Conservation (phyloP, 768 basidiomycete genomes). For the Mycena haematopus region DNA sequence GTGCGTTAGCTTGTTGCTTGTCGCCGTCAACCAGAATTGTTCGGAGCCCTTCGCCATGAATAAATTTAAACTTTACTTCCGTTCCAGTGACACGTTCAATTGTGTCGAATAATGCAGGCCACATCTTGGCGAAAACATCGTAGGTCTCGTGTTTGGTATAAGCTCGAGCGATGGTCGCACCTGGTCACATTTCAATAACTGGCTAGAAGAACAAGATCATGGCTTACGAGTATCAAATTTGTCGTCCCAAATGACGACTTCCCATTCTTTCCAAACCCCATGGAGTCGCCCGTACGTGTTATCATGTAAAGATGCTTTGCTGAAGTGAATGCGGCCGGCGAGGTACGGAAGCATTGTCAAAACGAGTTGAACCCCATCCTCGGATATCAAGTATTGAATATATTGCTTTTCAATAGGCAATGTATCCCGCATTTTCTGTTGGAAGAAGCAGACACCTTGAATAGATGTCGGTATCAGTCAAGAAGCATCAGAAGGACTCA, state of each 20-base stretch:
- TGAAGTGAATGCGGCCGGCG: slow-evolving; percentile 19
- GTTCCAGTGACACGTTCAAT: slow-evolving; percentile 28
- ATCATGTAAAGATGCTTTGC: slow-evolving; percentile 25
- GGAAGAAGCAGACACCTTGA: slow-evolving; percentile 17
- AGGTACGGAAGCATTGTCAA: slow-evolving; percentile 28
- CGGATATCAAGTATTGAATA: slow-evolving; percentile 19
- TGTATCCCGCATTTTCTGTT: slow-evolving; percentile 1
- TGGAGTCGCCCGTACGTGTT: slow-evolving; percentile 29
- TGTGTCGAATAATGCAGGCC: slow-evolving; percentile 27
- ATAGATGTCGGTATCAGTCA: not conserved
- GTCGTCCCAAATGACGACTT: slow-evolving; percentile 32
- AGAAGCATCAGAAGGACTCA: not conserved
- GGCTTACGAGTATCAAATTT: slow-evolving; percentile 27
- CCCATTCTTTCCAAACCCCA: slow-evolving; percentile 33
- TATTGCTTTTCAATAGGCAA: slow-evolving; percentile 21
- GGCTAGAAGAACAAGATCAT: not conserved
- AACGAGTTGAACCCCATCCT: slow-evolving; percentile 16
- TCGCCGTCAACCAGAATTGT: slow-evolving; percentile 31
- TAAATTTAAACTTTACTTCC: slow-evolving; percentile 29
- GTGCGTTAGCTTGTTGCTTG: slow-evolving; percentile 29
- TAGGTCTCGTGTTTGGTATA: slow-evolving; percentile 28
- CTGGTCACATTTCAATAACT: slow-evolving; percentile 1
- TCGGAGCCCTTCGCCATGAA: slow-evolving; percentile 29
- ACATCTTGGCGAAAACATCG: slow-evolving; percentile 27
- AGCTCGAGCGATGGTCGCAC: slow-evolving; percentile 27